Evolutionary conservation across 2,329 filamentous ascomycete genomes (phyloP).

Genomic region (Penicillium sp.): DNA sequence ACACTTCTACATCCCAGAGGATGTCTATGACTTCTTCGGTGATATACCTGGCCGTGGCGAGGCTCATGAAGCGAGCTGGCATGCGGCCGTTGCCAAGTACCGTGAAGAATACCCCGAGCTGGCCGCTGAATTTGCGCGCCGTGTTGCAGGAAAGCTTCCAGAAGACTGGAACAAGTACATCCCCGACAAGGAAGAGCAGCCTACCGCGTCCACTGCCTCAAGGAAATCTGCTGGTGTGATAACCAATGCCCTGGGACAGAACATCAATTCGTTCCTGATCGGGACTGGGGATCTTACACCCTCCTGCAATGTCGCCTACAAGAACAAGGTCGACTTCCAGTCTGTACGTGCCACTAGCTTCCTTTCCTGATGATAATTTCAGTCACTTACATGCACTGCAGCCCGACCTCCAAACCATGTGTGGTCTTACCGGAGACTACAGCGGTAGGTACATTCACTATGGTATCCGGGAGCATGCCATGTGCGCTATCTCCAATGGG

Average conservation of each 20-base stretch:
- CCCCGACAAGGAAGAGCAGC: constrained; percentile 40
- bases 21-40: constrained; percentile 46
- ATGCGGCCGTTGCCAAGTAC: constrained; percentile 40
- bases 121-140: constrained; percentile 41
- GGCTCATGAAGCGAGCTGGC: constrained; percentile 43
- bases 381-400: too few species aligned
- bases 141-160: constrained; percentile 43
- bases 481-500: constrained; percentile 73
- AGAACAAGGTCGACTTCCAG: constrained; percentile 45
- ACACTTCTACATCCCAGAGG: constrained; percentile 40
- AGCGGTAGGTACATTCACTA: constrained; percentile 46
- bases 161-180: constrained; percentile 45
- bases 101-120: constrained; percentile 40
- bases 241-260: constrained; percentile 45
- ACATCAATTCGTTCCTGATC: constrained; percentile 44
- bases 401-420: constrained; percentile 24
- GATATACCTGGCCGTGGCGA: constrained; percentile 43
- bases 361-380: too few species aligned
- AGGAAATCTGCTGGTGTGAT: constrained; percentile 43
- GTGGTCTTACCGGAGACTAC: constrained; percentile 44
- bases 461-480: constrained; percentile 55
- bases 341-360: constrained; percentile 28
- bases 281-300: constrained; percentile 48
- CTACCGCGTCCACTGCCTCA: constrained; percentile 44
- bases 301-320: constrained; percentile 50